Base-by-base conservation (phyloP, 768 basidiomycete genomes). In the Tephrocybe sp. region DNA sequence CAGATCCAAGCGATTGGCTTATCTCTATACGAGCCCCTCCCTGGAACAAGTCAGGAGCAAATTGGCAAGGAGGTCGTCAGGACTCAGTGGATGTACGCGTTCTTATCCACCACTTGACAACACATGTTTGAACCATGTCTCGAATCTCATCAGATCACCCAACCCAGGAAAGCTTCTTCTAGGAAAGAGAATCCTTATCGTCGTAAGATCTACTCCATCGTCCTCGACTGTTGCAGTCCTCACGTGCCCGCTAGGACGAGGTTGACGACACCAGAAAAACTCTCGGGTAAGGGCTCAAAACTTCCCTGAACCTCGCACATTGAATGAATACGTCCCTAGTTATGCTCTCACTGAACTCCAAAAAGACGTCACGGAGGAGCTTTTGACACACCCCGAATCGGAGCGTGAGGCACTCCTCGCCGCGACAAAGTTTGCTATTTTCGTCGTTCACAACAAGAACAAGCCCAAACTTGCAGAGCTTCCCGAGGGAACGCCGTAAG, bases 1-100 rank as follows among this genome's bases (percentile, higher is more conserved):
- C 89, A 91, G 40, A 97, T 97, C 56, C 91, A 94, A 66, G 95
- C 97, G 4, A 97, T 99, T 56, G 94, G 97, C 2, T 80, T 99
- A 25, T 94, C 93, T 4, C 76, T 99, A 3, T 99, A 99, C 59
- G 97, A 99, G 65, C 82, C 88, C 22, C 75, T 98, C 15, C 84
- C 84, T 4, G 91, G 85, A 15, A 79, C 82, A 3, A 82, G 82
- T 1, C 82, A 68, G 23, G 83, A 92, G 57, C 80, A 85, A 64
- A 77, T 93, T 43, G 90, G 90, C 42, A 78, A 72, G 51, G 86
- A 97, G 64, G 91, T 99, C 55, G 74, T 97, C 58, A 80, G 94
- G 47, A 99, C 94, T 13, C 97, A 99, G 68, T 99, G 97, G 97
- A 73, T 98, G 88, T 90, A 66, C 64, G 86, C 72, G 16, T 47